Evolutionary conservation across 108 stramenopile species (phyloP), one percentile per base, ranked within the genome.

Genomic region (Cylindrotheca fusiformis): DNA sequence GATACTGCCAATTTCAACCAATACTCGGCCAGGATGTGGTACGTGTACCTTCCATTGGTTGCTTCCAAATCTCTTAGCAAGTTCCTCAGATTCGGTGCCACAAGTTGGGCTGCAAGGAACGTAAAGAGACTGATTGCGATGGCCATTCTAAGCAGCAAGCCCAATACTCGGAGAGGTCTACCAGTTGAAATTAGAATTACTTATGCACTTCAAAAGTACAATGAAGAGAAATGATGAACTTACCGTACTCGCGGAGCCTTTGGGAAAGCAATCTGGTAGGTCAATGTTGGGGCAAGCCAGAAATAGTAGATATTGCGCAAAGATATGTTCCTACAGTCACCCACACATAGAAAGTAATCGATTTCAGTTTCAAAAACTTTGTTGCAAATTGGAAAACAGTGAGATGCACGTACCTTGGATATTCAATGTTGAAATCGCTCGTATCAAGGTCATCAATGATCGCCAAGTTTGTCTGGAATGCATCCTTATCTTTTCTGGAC

Each of bases 261-360:
- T 5, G 91, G 91, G 59, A 87, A 93, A 0, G 84, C 88, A 50
- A 93, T 89, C 50, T 93, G 91, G 49, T 93, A 93, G 1, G 91
- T 93, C 32, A 93, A 53, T 20, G 91, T 90, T n/a, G 91, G 91
- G 14, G 91, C 88, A 30, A 80, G 74, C 91, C 88, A 89, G 75
- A 89, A 93, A 75, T 87, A 93, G 59, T 84, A 86, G 8, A 93
- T 79, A 67, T 93, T 87, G 19, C 63, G 23, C 24, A 93, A 57
- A 0, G 85, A 84, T 12, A 93, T 61, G 71, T 92, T 92, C 2
- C 67, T 72, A 52, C 31, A 51, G n/a, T 18, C n/a, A n/a, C n/a
- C n/a, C n/a, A n/a, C n/a, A n/a, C n/a, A n/a, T n/a, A n/a, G n/a
- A n/a, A n/a, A n/a, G n/a, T n/a, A n/a, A n/a, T n/a, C n/a, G n/a